Evolutionary conservation across 352 stramenopile genomes (phyloP), one percentile per base, ranked within the genome.

Genomic region (Pythium phragmitis): DNA sequence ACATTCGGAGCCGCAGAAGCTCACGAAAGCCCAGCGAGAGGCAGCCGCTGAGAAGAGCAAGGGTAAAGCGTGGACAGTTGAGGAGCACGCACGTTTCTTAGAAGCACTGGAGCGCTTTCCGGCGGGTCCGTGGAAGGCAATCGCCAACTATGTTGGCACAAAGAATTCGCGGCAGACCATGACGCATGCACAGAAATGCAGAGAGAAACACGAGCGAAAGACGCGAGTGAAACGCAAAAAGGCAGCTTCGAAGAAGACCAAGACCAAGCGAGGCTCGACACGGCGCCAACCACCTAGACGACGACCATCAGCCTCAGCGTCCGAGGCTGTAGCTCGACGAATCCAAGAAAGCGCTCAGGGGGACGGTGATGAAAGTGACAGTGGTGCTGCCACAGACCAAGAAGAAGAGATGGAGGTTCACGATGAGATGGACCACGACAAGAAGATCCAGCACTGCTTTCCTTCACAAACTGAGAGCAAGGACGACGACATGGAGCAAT

Each of bases 161-260:
- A 76, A 74, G 34, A 73, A 65, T 45, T 62, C 67, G 23, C 60
- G 67, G 2, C 67, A 73, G 45, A 63, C 67, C 4, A 72, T 72
- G 65, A 77, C 70, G 13, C 70, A 77, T 56, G 70, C 70, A 19
- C 70, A 77, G 55, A 77, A 77, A 21, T 77, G 70, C 36, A 62
- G 70, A 43, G 58, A 77, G 47, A 77, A 77, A 33, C 56, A 71
- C 36, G 70, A 72, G 47, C 57, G 70, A n/a, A 65, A 64, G 26
- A 56, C 56, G 39, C 66, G 70, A 7, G 66, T 61, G 11, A 63
- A 60, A 0, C 57, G 50, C 1, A 41, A 37, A 9, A 54, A 36
- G 17, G 36, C 52, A 16, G 23, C 21, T 11, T 49, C 37, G 36
- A 56, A 62, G 42, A 65, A 65, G 37, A 56, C 57, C 23, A 65